Base-by-base conservation (phyloP, 345 rosid genomes). In the Arabidopsis thaliana region DNA sequence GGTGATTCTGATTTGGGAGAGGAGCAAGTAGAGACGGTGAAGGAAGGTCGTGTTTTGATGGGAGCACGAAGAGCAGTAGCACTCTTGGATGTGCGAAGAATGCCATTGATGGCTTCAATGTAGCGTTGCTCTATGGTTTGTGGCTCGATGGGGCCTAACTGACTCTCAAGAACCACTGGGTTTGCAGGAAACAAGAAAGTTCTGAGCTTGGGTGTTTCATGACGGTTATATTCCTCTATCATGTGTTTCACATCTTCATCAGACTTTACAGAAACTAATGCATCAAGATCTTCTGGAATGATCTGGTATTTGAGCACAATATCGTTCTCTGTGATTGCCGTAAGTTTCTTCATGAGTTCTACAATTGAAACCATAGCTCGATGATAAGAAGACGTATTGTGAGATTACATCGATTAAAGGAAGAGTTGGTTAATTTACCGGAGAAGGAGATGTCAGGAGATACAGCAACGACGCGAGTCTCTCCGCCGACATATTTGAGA, bases 401-500 rank as follows among this genome's bases (percentile, higher is more conserved):
- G 32, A 60, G 65, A 23, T 23, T 8, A 20, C 8, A 59, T 36
- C 13, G 16, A 34, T 59, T 59, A 23, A 5, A 4, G 16, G 12
- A 23, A 5, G 36, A 44, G 11, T 52, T 4, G 45, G 2, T 74
- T 41, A 2, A 11, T 16, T 23, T 78, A 94, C 98, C 95, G 57
- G 89, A 67, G 75, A 87, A 83, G 45, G 65, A 75, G 73, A 87
- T 76, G 73, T 86, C 85, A 4, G 84, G 84, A 36, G 86, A 78
- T 50, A 95, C 81, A 42, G 91, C 84, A 48, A 92, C 74, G 71
- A 90, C 89, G 2, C 99, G 97, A 22, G 97, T 93, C 78, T 91
- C 98, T 1, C 98, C 97, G 16, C 98, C 97, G 42, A 89, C 86
- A 53, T 95, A 95, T 79, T 90, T 95, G 74, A 95, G 96, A 24